Base-by-base conservation (phyloP, 1,284 basidiomycete genomes). In the Marasmius fiardii region DNA sequence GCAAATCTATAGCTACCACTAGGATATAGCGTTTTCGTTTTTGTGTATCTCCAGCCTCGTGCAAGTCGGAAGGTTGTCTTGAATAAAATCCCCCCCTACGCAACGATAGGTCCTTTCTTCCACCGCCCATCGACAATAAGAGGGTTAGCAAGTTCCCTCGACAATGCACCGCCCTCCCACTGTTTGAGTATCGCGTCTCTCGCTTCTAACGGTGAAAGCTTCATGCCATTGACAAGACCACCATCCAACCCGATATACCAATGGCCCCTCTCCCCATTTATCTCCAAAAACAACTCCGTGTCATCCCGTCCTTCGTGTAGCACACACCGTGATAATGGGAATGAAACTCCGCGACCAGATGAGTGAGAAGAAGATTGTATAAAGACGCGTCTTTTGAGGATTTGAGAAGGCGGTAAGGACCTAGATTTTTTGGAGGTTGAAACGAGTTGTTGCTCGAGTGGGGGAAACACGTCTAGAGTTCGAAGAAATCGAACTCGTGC, bases 301-400 rank as follows among this genome's bases (percentile, higher is more conserved):
- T 66, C 60, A 50, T 73, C 70, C 47, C 70, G 64, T 16, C 73
- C 74, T 16, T 68, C 64, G 16, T 62, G 56, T 11, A 78, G 59
- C 16, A 61, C 64, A 60, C 74, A 72, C 20, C 64, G 58, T 2
- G 52, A 56, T 31, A 75, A 58, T 2, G 74, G 72, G 51, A 72
- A 71, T 11, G 70, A 57, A 18, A 63, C 60, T 4, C 76, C 76
- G 45, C 70, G 70, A 12, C 57, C 61, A 45, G 60, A 62, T 53
- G 65, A 64, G 57, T 76, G 69, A 37, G 72, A 68, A 16, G 69
- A 71, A 34, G 70, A 72, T 60, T 77, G 75, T 31, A 77, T 59
- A 55, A 79, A 72, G n/a, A 78, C 55, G 20, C 60, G 65, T 41
- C 66, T 61, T 33, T 56, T 52, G 39, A 7, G 39, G 2, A 20